Evolutionary conservation across 192 early-diverging fungal genomes (phyloP).

Genomic region (Linnemannia elongata): DNA sequence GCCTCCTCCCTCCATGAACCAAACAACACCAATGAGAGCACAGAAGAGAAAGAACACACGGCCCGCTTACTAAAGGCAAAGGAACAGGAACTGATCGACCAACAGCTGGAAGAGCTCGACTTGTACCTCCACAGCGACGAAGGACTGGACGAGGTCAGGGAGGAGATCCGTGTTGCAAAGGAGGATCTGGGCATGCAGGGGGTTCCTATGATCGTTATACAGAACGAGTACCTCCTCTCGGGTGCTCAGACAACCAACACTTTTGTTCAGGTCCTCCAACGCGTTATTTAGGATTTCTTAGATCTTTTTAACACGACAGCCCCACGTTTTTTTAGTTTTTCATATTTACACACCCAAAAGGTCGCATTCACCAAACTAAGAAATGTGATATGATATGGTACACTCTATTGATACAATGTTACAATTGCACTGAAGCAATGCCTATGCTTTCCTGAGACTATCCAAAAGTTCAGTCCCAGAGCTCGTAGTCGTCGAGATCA

Average conservation of each 20-base stretch:
- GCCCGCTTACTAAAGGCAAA: not conserved
- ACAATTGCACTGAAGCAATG: not conserved
- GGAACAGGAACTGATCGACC: not conserved
- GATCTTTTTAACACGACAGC: not conserved
- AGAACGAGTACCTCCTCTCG: conserved; percentile 31
- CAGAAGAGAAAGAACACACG: not conserved
- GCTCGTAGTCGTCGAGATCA: conserved; percentile 4
- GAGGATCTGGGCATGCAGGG: conserved; percentile 28
- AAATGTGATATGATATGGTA: no score
- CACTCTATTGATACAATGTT: no score
- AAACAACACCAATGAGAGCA: conserved; percentile 5
- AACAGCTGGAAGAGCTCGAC: conserved; percentile 13
- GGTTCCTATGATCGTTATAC: conserved; percentile 29
- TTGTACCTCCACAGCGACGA: conserved; percentile 20
- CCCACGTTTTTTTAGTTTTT: no score
- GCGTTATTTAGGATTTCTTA: conserved; percentile 7
- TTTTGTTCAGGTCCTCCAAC: conserved; percentile 34
- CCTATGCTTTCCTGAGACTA: not conserved
- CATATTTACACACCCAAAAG: no score
- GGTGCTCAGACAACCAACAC: conserved; percentile 23
- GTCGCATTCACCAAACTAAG: no score
- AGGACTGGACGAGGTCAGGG: conserved; percentile 22
- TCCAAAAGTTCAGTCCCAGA: not conserved
- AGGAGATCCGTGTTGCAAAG: conserved; percentile 21
- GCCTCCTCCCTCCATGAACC: not conserved